A percentile compares a stretch with the other conserved stretches of the same genome.
phyloP scores from a whole-genome alignment of 768 basidiomycete genomes.

The Vararia minispora region DNA sequence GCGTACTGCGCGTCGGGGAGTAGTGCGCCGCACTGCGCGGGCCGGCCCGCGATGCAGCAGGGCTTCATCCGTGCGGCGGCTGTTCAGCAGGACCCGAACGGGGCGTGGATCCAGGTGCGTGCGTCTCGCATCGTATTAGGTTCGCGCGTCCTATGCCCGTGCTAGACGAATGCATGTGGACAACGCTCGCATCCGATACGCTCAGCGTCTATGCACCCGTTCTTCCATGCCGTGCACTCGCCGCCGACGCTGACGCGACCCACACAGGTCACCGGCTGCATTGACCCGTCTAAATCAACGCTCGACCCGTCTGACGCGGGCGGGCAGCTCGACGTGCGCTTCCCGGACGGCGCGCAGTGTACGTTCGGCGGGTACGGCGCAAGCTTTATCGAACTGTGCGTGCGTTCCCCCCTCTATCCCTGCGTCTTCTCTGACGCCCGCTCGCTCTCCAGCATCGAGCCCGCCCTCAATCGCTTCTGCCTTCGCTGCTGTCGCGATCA shows the following conservation, averaged over 20 bases:
- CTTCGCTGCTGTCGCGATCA: slow-evolving; percentile 32
- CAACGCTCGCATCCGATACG: too few species aligned
- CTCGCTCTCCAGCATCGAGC: slow-evolving; percentile 29
- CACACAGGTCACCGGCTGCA: slow-evolving; percentile 29
- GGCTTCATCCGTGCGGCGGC: slow-evolving; percentile 29
- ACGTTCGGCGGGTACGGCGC: slow-evolving; percentile 38
- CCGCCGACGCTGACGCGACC: too few species aligned
- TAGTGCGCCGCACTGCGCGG: slow-evolving; percentile 18
- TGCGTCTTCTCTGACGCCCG: neutral
- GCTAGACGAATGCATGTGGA: too few species aligned
- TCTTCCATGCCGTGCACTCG: too few species aligned
- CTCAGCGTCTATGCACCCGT: too few species aligned
- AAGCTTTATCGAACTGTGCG: slow-evolving; percentile 41
- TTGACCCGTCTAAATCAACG: slow-evolving; percentile 23
- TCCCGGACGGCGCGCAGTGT: slow-evolving; percentile 43
- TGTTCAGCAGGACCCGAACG: slow-evolving; percentile 22
- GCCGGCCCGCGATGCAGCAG: slow-evolving; percentile 19
- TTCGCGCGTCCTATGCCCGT: neutral
- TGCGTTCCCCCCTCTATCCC: slow-evolving; percentile 3
- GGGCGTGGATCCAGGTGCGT: slow-evolving; percentile 29
- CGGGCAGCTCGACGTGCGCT: slow-evolving; percentile 40
- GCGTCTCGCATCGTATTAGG: neutral
- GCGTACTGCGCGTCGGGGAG: slow-evolving; percentile 25
- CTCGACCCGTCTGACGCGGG: slow-evolving; percentile 26
- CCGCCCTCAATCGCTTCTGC: slow-evolving; percentile 34